Percentiles rank a stretch among this genome's conserved stretches.
Evolutionary conservation across 78 protist genomes (phyloP).

Genomic region (Polysphondylium violaceum): DNA sequence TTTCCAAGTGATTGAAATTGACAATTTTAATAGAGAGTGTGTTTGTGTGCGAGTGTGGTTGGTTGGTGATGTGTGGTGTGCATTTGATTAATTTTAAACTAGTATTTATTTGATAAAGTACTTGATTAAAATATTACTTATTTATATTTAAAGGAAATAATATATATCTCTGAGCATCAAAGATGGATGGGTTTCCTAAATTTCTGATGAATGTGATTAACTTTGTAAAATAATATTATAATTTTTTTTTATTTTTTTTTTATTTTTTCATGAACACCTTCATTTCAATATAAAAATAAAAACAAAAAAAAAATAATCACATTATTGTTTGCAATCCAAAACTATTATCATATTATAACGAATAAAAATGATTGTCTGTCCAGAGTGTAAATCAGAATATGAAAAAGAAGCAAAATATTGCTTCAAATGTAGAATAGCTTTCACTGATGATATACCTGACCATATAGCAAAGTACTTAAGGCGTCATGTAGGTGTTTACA

Average conservation of each 20-base stretch:
- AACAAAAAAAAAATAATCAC: too few species aligned
- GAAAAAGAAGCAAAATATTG: constrained; percentile 82
- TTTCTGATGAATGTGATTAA: neutral
- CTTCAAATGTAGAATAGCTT: constrained; percentile 75
- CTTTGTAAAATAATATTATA: too few species aligned
- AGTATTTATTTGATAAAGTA: neutral
- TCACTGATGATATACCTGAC: constrained; percentile 77
- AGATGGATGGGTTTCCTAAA: neutral
- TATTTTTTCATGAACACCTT: neutral
- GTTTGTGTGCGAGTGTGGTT: too few species aligned
- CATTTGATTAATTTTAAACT: too few species aligned
- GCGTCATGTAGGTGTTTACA: neutral
- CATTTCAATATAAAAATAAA: too few species aligned
- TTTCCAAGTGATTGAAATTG: too few species aligned
- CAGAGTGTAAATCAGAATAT: constrained; percentile 71
- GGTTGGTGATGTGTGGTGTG: too few species aligned
- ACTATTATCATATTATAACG: neutral
- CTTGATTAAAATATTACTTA: neutral
- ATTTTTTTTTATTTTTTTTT: neutral
- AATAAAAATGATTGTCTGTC: constrained; percentile 37
- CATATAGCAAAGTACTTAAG: constrained; percentile 46
- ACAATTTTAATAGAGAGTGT: too few species aligned
- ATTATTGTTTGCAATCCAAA: too few species aligned
- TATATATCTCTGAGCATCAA: neutral
- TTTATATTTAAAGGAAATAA: neutral